Percentiles rank a stretch among this genome's conserved stretches.
Evolutionary conservation across 192 early-diverging fungal genomes (phyloP).

Genomic region (Backusella morwellensis): DNA sequence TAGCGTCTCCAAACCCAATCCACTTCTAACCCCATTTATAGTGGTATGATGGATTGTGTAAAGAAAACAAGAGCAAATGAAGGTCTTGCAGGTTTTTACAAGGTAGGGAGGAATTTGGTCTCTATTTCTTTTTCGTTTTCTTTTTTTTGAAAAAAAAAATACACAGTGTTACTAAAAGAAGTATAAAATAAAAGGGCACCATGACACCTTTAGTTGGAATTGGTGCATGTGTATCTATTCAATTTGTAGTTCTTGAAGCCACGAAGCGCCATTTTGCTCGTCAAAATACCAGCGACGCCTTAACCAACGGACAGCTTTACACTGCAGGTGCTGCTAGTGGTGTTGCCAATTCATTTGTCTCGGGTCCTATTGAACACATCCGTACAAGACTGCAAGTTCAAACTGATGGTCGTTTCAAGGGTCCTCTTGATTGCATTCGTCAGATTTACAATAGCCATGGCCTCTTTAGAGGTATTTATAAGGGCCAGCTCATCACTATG

Average conservation of each 20-base stretch:
- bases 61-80: conserved; percentile 80
- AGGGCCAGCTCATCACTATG: conserved; percentile 86
- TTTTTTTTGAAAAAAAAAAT: conserved; percentile 23
- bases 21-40: conserved; percentile 62
- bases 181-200: conserved; percentile 58
- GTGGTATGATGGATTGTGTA: conserved; percentile 84
- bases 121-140: background rate
- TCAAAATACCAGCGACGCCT: conserved; percentile 48
- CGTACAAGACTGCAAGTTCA: conserved; percentile 95
- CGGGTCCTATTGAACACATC: conserved; percentile 95
- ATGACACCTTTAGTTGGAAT: conserved; percentile 91
- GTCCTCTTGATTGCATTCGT: conserved; percentile 82
- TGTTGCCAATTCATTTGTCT: conserved; percentile 85
- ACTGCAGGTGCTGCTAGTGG: conserved; percentile 83
- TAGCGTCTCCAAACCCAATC: conserved; percentile 91
- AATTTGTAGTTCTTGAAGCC: conserved; percentile 87
- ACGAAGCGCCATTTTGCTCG: conserved; percentile 79
- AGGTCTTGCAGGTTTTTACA: conserved; percentile 84
- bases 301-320: conserved; percentile 83
- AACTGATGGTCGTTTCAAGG: conserved; percentile 56
- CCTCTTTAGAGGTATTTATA: conserved; percentile 73
- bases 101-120: conserved; percentile 39
- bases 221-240: conserved; percentile 96
- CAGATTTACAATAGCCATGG: conserved; percentile 80
- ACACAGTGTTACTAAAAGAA: background rate